Evolutionary conservation across 768 basidiomycete genomes (phyloP).

Genomic region (Mycena galopus): DNA sequence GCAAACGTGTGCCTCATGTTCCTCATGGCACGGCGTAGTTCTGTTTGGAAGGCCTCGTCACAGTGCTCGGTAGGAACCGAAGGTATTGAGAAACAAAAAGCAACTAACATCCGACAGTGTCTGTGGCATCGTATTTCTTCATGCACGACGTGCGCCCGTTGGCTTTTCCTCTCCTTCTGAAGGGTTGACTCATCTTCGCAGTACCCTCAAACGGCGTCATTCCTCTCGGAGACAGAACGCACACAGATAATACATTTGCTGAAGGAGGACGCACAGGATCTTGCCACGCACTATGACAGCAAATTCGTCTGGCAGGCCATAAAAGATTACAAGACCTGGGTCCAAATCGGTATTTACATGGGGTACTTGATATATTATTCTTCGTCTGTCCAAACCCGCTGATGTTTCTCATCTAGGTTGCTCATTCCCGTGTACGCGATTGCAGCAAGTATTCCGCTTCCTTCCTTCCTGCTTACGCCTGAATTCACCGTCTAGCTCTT

Average conservation of each 20-base stretch:
- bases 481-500: slow-evolving; percentile 54
- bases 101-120: slow-evolving; percentile 39
- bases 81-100: not conserved
- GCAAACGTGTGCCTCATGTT: not conserved
- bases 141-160: slow-evolving; percentile 63
- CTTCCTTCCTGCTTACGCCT: not conserved
- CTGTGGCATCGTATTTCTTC: slow-evolving; percentile 60
- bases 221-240: slow-evolving; percentile 62
- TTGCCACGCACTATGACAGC: slow-evolving; percentile 58
- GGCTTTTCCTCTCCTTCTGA: not conserved
- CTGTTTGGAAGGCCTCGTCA: slow-evolving; percentile 58
- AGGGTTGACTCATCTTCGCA: slow-evolving; percentile 31
- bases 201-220: slow-evolving; percentile 72
- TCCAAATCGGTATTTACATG: slow-evolving; percentile 56
- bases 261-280: slow-evolving; percentile 58
- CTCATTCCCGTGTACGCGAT: slow-evolving; percentile 60
- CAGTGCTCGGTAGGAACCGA: slow-evolving; percentile 23
- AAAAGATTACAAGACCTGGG: slow-evolving; percentile 59
- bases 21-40: slow-evolving; percentile 45
- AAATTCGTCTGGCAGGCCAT: slow-evolving; percentile 65
- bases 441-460: slow-evolving; percentile 35
- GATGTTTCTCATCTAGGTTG: slow-evolving; percentile 40
- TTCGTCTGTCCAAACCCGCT: not conserved
- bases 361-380: slow-evolving; percentile 46
- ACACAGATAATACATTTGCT: slow-evolving; percentile 54